phyloP scores from a whole-genome alignment of 1,284 basidiomycete genomes.

The Sphaerobolus stellatus region DNA sequence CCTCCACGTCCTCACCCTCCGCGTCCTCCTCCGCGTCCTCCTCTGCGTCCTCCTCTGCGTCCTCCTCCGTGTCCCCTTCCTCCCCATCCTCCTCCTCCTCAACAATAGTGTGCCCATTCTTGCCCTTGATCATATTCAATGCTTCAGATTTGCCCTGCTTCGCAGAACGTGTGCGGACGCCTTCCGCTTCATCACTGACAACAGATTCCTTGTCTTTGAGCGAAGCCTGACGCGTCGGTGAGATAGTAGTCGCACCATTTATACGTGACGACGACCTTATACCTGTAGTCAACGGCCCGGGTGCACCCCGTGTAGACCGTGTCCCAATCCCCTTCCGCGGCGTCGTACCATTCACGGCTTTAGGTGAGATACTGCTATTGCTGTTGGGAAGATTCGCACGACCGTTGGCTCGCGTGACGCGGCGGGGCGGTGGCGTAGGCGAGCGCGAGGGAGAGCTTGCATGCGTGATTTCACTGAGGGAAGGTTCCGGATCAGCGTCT shows the following conservation, averaged over 20 bases:
- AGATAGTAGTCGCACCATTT: neutral
- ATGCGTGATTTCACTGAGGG: conserved; percentile 8
- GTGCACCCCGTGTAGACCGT: neutral
- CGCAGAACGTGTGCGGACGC: neutral
- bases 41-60: neutral
- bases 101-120: no score
- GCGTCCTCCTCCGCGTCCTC: neutral
- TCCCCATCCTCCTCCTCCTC: neutral
- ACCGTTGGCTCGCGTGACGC: conserved; percentile 4
- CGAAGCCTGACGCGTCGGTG: neutral
- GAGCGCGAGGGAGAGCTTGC: neutral
- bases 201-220: neutral
- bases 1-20: conserved; percentile 5
- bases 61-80: neutral
- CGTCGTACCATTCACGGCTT: no score
- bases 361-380: no score
- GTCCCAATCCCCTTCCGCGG: neutral
- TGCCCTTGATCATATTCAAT: neutral
- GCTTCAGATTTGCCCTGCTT: neutral
- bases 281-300: neutral
- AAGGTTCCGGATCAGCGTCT: conserved; percentile 11
- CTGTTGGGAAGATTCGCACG: no score
- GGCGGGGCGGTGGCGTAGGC: conserved; percentile 1
- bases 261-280: neutral
- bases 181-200: neutral